Evolutionary conservation across 371 early-diverging fungal species (phyloP).

Genomic region (Saksenaea vasiformis): DNA sequence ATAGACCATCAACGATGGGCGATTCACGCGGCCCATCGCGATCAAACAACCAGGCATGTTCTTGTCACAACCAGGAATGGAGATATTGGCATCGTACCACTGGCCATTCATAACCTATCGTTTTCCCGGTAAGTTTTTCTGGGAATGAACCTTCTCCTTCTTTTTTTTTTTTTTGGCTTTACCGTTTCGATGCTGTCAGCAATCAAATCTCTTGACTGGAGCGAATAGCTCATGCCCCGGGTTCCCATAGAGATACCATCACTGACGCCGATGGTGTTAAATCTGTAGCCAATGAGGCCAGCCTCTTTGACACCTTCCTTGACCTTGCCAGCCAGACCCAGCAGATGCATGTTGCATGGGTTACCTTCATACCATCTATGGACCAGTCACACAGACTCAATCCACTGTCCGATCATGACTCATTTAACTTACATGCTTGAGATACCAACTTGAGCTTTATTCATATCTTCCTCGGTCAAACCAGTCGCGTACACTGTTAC

Average conservation of each 20-base stretch:
- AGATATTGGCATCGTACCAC: conserved; percentile 97
- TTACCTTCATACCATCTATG: conserved; percentile 96
- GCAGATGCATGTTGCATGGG: conserved; percentile 98
- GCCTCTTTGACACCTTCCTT: conserved; percentile 90
- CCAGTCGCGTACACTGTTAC: conserved; percentile 88
- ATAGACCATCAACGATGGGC: conserved; percentile 94
- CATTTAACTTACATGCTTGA: conserved; percentile 76
- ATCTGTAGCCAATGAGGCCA: conserved; percentile 90
- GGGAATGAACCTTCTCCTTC: neutral
- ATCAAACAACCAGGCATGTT: conserved; percentile 98
- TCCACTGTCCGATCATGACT: conserved; percentile 7
- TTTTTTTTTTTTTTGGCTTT: too few relatives aligned
- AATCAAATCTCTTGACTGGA: conserved; percentile 96
- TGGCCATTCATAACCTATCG: conserved; percentile 77
- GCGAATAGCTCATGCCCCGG: conserved; percentile 93
- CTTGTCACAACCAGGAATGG: conserved; percentile 90
- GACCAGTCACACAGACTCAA: conserved; percentile 4
- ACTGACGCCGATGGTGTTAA: conserved; percentile 96
- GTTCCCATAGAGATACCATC: conserved; percentile 98
- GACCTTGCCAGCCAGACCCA: conserved; percentile 84
- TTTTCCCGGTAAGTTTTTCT: neutral
- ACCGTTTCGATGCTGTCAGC: conserved; percentile 98
- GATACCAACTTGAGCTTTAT: conserved; percentile 91
- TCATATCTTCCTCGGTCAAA: conserved; percentile 78
- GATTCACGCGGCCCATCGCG: conserved; percentile 93